These are phyloP conservation scores for Barnettozyma wickerhamii DNA, from an alignment of 805 yeast species.

Conservation along the genomic window DNA sequence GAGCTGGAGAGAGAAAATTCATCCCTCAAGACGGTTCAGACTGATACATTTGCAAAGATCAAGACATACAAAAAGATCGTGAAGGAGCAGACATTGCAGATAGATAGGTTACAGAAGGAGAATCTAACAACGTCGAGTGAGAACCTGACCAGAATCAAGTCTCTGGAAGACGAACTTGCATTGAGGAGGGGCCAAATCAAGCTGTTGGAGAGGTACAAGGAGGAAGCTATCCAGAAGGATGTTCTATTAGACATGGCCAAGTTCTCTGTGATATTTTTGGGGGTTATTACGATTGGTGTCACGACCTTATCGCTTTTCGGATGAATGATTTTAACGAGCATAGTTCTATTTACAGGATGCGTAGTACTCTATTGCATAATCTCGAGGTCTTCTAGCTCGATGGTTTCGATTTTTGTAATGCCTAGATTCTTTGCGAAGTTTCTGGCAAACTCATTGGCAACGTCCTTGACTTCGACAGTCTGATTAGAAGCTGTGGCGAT, in stretches of 20 bases:
- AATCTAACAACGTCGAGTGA: neutral
- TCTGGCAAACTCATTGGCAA: constrained; percentile 41
- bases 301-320: neutral
- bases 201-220: neutral
- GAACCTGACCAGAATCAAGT: neutral
- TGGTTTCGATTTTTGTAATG: constrained; percentile 32
- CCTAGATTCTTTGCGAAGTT: constrained; percentile 39
- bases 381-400: constrained; percentile 30
- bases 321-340: neutral
- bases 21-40: neutral
- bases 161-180: neutral
- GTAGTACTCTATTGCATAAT: no score
- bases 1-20: neutral
- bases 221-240: neutral
- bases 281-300: constrained; percentile 1
- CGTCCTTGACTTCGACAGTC: constrained; percentile 25
- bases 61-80: neutral
- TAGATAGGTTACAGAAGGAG: neutral
- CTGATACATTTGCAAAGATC: neutral
- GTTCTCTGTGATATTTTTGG: neutral
- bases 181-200: neutral
- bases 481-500: constrained; percentile 31
- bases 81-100: neutral
- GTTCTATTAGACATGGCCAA: neutral
- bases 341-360: no score